Percentiles rank a stretch among this genome's conserved stretches.
phyloP scores from a whole-genome alignment of 2,329 filamentous ascomycete genomes.

The Colletotrichum caudatum region DNA sequence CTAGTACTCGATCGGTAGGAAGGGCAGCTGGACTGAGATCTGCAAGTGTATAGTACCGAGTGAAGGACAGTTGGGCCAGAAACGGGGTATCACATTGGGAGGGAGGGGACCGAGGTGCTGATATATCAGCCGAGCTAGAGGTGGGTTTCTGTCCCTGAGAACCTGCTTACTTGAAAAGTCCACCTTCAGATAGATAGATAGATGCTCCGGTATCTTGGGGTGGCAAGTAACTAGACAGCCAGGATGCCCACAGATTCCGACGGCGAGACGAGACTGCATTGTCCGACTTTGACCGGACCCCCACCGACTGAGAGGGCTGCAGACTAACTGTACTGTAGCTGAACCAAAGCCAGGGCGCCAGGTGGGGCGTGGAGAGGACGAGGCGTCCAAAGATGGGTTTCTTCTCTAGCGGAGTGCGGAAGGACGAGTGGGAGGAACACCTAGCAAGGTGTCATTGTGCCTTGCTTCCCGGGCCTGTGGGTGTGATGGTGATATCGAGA shows the following conservation, averaged over 20 bases:
- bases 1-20: not conserved
- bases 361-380: slow-evolving; percentile 17
- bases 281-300: slow-evolving; percentile 18
- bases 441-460: not conserved
- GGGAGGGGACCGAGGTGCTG: slow-evolving; percentile 8
- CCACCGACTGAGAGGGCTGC: slow-evolving; percentile 32
- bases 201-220: too few species aligned
- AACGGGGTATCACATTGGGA: not conserved
- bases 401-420: slow-evolving; percentile 19
- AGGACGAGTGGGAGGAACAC: not conserved
- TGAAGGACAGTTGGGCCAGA: slow-evolving; percentile 6
- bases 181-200: too few species aligned
- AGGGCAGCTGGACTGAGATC: not conserved
- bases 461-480: slow-evolving; percentile 15
- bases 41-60: not conserved
- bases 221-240: not conserved
- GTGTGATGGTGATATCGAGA: slow-evolving; percentile 28
- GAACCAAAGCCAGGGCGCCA: slow-evolving; percentile 16
- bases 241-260: slow-evolving; percentile 11
- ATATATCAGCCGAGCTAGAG: slow-evolving; percentile 16
- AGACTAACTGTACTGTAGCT: slow-evolving; percentile 8
- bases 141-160: not conserved
- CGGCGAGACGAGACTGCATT: slow-evolving; percentile 18
- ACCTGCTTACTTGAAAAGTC: too few species aligned
- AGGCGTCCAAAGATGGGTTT: slow-evolving; percentile 19